Evolutionary conservation across 805 yeast species (phyloP).

Genomic region (Pichia heedii): DNA sequence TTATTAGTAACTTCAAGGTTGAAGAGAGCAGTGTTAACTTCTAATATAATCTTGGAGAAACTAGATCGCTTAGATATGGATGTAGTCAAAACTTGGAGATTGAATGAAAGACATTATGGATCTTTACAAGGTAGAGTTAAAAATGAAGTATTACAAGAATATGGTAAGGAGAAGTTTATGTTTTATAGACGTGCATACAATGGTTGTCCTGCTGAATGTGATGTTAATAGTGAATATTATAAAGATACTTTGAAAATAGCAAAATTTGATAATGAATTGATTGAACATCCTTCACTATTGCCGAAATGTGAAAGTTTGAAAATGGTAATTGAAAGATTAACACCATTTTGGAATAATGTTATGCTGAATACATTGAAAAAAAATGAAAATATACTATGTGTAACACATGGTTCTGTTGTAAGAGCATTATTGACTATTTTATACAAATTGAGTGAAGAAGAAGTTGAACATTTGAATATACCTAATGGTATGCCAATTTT

Average conservation of each 20-base stretch:
- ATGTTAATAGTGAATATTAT: constrained; percentile 32
- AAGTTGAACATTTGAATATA: constrained; percentile 64
- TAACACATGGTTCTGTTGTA: constrained; percentile 78
- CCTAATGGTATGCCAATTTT: constrained; percentile 81
- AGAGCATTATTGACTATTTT: constrained; percentile 65
- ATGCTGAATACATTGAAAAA: constrained; percentile 38
- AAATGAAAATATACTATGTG: constrained; percentile 53
- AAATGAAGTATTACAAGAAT: constrained; percentile 51
- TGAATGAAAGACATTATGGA: constrained; percentile 82
- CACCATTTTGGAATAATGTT: constrained; percentile 50
- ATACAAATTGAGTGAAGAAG: constrained; percentile 55
- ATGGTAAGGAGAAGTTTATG: constrained; percentile 69
- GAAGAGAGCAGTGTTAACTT: constrained; percentile 67
- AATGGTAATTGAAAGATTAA: constrained; percentile 60
- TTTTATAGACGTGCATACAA: constrained; percentile 70
- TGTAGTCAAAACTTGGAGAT: constrained; percentile 63
- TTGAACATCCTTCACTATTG: constrained; percentile 32
- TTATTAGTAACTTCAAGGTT: constrained; percentile 52
- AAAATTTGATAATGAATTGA: constrained; percentile 25
- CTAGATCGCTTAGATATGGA: constrained; percentile 41
- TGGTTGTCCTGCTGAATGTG: constrained; percentile 55
- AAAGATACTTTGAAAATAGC: constrained; percentile 16
- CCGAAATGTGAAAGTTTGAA: constrained; percentile 69
- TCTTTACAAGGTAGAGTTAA: constrained; percentile 72
- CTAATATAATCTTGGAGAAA: constrained; percentile 51